phyloP scores from a whole-genome alignment of 1,284 basidiomycete genomes.

The Peniophora sp. region DNA sequence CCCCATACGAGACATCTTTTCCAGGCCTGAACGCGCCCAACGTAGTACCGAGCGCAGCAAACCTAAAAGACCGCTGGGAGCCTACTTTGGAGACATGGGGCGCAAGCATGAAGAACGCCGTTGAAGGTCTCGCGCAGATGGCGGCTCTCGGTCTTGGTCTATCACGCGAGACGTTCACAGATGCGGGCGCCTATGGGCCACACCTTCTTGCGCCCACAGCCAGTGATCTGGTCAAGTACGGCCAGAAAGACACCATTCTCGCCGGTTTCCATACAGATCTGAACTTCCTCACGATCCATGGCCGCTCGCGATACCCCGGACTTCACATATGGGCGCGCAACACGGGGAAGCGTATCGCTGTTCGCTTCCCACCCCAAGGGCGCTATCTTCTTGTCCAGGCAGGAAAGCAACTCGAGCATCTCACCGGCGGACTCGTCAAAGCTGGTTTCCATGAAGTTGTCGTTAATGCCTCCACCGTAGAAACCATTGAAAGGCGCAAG shows the following conservation, averaged over 20 bases:
- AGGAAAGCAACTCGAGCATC: slow-evolving; percentile 87
- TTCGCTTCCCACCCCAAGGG: slow-evolving; percentile 69
- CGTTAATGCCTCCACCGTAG: slow-evolving; percentile 72
- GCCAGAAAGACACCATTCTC: slow-evolving; percentile 70
- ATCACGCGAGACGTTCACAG: slow-evolving; percentile 54
- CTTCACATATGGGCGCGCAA: slow-evolving; percentile 90
- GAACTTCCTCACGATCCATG: slow-evolving; percentile 85
- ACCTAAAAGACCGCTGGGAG: slow-evolving; percentile 55
- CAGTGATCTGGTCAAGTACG: slow-evolving; percentile 77
- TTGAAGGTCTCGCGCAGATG: slow-evolving; percentile 79
- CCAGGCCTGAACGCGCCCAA: slow-evolving; percentile 73
- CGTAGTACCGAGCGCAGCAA: slow-evolving; percentile 59
- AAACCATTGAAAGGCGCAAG: slow-evolving; percentile 57
- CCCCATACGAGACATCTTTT: slow-evolving; percentile 73
- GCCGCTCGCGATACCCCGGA: slow-evolving; percentile 79
- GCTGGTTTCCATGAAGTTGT: slow-evolving; percentile 93
- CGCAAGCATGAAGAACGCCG: slow-evolving; percentile 77
- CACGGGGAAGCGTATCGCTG: slow-evolving; percentile 79
- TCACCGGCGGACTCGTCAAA: slow-evolving; percentile 81
- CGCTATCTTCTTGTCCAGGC: slow-evolving; percentile 78
- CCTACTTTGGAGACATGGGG: slow-evolving; percentile 79
- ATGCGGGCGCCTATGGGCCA: slow-evolving; percentile 81
- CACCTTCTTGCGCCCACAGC: slow-evolving; percentile 89
- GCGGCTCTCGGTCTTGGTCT: slow-evolving; percentile 74
- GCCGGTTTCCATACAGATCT: slow-evolving; percentile 88